A percentile compares a stretch with the other conserved stretches of the same genome.
Conservation (phyloP, 768 basidiomycete genomes). For the Cyathus striatus region DNA sequence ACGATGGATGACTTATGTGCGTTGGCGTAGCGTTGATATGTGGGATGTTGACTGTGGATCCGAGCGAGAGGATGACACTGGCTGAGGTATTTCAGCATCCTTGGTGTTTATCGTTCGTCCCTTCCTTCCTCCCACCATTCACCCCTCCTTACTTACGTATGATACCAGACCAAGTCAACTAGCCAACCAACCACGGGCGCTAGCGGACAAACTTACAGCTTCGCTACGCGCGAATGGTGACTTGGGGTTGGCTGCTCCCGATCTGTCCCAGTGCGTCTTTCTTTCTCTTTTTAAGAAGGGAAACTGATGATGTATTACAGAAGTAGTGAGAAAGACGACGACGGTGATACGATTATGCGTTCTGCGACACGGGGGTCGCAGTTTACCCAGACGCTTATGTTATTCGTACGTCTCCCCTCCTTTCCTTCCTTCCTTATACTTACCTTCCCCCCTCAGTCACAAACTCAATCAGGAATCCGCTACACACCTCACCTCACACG, state of each 20-base stretch:
- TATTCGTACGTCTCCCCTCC: conserved; percentile 63
- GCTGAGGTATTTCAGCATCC: conserved; percentile 45
- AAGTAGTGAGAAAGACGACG: conserved; percentile 18
- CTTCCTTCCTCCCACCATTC: no score
- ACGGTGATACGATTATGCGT: conserved; percentile 59
- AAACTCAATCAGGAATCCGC: conserved; percentile 70
- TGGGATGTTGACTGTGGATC: conserved; percentile 69
- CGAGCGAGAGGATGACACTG: conserved; percentile 62
- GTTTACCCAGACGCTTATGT: conserved; percentile 75
- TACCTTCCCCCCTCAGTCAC: conserved; percentile 46
- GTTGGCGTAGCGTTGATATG: conserved; percentile 80
- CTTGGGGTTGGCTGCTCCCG: conserved; percentile 64
- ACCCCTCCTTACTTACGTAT: no score
- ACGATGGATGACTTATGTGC: no score
- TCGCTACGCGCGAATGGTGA: conserved; percentile 68
- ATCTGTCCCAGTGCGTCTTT: conserved; percentile 25
- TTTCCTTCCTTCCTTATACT: not conserved
- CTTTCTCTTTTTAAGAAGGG: no score
- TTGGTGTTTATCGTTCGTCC: conserved; percentile 78
- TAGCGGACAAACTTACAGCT: conserved; percentile 71
- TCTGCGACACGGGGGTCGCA: conserved; percentile 55
- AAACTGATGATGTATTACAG: no score
- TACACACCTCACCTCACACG: conserved; percentile 77
- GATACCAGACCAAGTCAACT: conserved; percentile 65
- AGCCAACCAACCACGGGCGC: conserved; percentile 40